These are phyloP conservation scores for Baudoinia panamericana DNA, from an alignment of 495 filamentous ascomycete species.

Conservation along the genomic window DNA sequence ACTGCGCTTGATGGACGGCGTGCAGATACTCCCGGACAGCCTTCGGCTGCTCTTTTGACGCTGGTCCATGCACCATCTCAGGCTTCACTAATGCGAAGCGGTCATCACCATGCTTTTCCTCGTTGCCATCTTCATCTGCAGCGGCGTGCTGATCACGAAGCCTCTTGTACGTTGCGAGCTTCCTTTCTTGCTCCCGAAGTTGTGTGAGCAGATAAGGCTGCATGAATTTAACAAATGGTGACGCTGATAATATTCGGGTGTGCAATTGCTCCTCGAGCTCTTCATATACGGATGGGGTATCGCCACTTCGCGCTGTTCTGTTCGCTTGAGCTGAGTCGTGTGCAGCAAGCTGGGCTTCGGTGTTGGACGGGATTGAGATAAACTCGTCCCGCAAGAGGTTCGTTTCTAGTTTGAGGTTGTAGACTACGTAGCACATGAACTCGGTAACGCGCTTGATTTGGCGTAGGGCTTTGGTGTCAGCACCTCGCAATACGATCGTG, in stretches of 20 bases:
- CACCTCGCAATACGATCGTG: constrained; percentile 87
- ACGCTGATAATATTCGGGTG: constrained; percentile 87
- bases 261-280: constrained; percentile 87
- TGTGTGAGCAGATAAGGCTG: constrained; percentile 87
- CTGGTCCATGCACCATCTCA: constrained; percentile 79
- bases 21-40: constrained; percentile 76
- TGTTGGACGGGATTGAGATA: constrained; percentile 64
- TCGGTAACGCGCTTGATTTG: constrained; percentile 90
- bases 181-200: constrained; percentile 78
- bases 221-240: constrained; percentile 89
- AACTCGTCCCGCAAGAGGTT: constrained; percentile 93
- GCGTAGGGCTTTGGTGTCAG: constrained; percentile 49
- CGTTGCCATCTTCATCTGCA: constrained; percentile 18
- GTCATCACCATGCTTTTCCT: constrained; percentile 28
- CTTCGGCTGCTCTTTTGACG: constrained; percentile 47
- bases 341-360: constrained; percentile 22
- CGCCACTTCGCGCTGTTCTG: no score
- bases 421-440: constrained; percentile 97
- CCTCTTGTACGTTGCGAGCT: constrained; percentile 62
- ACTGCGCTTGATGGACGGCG: constrained; percentile 90
- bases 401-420: constrained; percentile 93
- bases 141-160: constrained; percentile 61
- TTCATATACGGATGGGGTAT: constrained; percentile 79
- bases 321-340: constrained; percentile 7
- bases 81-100: constrained; percentile 80